Percentiles rank a stretch among this genome's conserved stretches.
phyloP scores from a whole-genome alignment of 352 stramenopile species.

The Phytophthora litchii region DNA sequence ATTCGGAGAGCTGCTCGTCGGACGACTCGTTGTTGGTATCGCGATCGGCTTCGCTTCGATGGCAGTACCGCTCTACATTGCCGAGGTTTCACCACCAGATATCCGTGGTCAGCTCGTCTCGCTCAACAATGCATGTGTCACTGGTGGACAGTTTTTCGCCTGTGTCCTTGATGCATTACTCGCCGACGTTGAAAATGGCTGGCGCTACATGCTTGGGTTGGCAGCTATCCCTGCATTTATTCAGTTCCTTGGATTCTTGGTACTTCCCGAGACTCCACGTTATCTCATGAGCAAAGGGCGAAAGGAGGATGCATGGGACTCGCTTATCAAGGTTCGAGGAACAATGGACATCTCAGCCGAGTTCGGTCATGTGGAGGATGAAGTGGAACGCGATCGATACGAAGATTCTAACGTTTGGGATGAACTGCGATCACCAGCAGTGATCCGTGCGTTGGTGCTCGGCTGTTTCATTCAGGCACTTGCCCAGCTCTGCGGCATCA shows the following conservation, averaged over 20 bases:
- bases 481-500: slow-evolving; percentile 81
- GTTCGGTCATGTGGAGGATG: slow-evolving; percentile 66
- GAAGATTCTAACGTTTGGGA: slow-evolving; percentile 41
- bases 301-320: slow-evolving; percentile 53
- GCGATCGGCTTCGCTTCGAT: slow-evolving; percentile 79
- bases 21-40: slow-evolving; percentile 66
- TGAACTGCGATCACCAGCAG: slow-evolving; percentile 36
- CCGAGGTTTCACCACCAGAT: slow-evolving; percentile 67
- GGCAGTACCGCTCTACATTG: slow-evolving; percentile 83
- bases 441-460: slow-evolving; percentile 40
- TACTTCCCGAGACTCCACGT: slow-evolving; percentile 71
- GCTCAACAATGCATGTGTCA: slow-evolving; percentile 77
- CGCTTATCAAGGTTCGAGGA: slow-evolving; percentile 68
- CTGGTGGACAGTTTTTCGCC: slow-evolving; percentile 82
- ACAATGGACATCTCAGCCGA: slow-evolving; percentile 62
- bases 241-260: slow-evolving; percentile 73
- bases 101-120: slow-evolving; percentile 74
- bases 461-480: slow-evolving; percentile 53
- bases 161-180: slow-evolving; percentile 63
- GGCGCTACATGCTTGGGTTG: slow-evolving; percentile 85
- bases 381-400: slow-evolving; percentile 43
- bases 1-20: slow-evolving; percentile 61
- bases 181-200: slow-evolving; percentile 54
- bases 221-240: slow-evolving; percentile 66
- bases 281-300: slow-evolving; percentile 62